Evolutionary conservation across 371 early-diverging fungal species (phyloP).

Genomic region (Mucor indicus): DNA sequence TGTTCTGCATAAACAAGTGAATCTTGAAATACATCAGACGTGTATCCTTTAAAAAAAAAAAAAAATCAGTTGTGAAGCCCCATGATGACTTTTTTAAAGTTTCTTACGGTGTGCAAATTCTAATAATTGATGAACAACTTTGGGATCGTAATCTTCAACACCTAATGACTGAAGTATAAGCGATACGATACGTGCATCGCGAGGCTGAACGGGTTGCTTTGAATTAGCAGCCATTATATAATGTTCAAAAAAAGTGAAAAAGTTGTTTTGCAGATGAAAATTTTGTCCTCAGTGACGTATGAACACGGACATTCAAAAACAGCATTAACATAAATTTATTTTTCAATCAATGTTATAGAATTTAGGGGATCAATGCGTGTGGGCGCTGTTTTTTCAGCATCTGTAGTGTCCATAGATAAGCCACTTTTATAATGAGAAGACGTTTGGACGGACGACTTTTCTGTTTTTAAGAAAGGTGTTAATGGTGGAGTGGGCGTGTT

Average conservation of each 20-base stretch:
- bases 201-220: constrained; percentile 51
- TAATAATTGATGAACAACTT: constrained; percentile 93
- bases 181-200: constrained; percentile 92
- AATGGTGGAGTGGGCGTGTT: constrained; percentile 4
- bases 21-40: constrained; percentile 93
- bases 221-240: constrained; percentile 22
- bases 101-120: constrained; percentile 89
- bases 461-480: too few relatives aligned
- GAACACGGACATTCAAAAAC: too few relatives aligned
- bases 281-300: too few relatives aligned
- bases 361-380: too few relatives aligned
- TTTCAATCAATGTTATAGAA: too few relatives aligned
- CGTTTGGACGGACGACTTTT: too few relatives aligned
- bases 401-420: too few relatives aligned
- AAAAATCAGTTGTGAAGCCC: background rate
- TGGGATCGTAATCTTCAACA: constrained; percentile 95
- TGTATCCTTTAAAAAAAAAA: constrained; percentile 70
- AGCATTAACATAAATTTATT: too few relatives aligned
- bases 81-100: background rate
- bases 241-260: too few relatives aligned
- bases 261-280: too few relatives aligned
- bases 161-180: constrained; percentile 90
- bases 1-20: constrained; percentile 94
- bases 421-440: too few relatives aligned
- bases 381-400: too few relatives aligned